Evolutionary conservation across 2,329 filamentous ascomycete genomes (phyloP).

Genomic region (Penicillium corylophilum): DNA sequence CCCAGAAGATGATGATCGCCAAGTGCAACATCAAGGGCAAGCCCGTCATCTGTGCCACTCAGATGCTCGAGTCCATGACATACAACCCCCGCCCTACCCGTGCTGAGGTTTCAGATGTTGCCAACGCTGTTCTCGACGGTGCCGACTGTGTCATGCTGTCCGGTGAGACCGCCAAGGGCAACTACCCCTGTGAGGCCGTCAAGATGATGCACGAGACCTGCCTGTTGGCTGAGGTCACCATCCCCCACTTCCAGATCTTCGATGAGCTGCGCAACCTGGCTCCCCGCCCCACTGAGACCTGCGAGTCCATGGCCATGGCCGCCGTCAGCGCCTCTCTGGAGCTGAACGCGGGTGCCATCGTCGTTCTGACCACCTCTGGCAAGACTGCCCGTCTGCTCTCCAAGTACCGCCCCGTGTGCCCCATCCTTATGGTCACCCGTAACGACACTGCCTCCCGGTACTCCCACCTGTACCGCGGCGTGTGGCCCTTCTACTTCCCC

Average conservation of each 20-base stretch:
- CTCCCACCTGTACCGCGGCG: conserved; percentile 92
- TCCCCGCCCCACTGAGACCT: conserved; percentile 78
- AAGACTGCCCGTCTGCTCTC: conserved; percentile 91
- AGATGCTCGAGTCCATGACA: conserved; percentile 99
- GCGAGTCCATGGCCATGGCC: conserved; percentile 95
- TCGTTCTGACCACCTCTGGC: conserved; percentile 91
- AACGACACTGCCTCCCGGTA: conserved; percentile 82
- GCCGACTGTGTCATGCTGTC: conserved; percentile 99
- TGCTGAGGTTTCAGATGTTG: conserved; percentile 97
- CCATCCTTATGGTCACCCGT: conserved; percentile 98
- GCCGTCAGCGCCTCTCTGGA: conserved; percentile 94
- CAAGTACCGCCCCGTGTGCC: conserved; percentile 98
- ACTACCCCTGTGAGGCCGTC: conserved; percentile 88
- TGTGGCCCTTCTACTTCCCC: conserved; percentile 95
- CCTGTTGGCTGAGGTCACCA: conserved; percentile 93
- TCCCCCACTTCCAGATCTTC: conserved; percentile 94
- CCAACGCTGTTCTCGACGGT: conserved; percentile 95
- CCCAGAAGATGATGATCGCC: conserved; percentile 99
- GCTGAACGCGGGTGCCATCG: conserved; percentile 92
- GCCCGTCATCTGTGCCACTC: conserved; percentile 96
- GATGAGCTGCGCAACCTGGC: conserved; percentile 87
- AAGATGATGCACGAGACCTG: conserved; percentile 98
- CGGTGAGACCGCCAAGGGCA: conserved; percentile 97
- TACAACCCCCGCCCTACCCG: conserved; percentile 98
- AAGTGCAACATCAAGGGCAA: conserved; percentile 99